Conservation (phyloP, 106 monocot genomes). For the Iris macrosiphon region DNA sequence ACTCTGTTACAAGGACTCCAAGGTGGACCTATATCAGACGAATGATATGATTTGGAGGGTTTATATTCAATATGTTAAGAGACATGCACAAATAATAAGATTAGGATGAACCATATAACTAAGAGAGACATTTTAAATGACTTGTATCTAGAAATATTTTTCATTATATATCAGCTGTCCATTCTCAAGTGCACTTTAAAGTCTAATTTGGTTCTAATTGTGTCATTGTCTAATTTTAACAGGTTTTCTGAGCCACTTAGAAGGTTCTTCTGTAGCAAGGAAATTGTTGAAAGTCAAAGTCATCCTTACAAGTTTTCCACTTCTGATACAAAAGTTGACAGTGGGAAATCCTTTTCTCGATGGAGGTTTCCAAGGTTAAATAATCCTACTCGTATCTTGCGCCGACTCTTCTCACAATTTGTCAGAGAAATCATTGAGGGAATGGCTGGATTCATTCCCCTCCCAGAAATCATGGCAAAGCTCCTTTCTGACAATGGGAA, state of each 20-base stretch:
- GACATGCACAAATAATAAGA: too few relatives aligned
- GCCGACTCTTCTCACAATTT: slow-evolving; percentile 66
- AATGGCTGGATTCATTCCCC: slow-evolving; percentile 80
- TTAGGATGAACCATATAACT: too few relatives aligned
- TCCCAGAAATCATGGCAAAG: slow-evolving; percentile 81
- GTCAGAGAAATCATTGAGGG: slow-evolving; percentile 84
- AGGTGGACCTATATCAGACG: too few relatives aligned
- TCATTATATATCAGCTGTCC: not conserved
- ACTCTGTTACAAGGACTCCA: too few relatives aligned
- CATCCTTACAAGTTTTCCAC: slow-evolving; percentile 5
- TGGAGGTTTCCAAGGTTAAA: slow-evolving; percentile 9
- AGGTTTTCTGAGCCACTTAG: slow-evolving; percentile 73
- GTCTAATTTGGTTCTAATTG: not conserved
- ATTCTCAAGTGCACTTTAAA: not conserved
- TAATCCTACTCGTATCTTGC: slow-evolving; percentile 28
- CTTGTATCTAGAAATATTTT: too few relatives aligned
- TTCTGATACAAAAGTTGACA: slow-evolving; percentile 9
- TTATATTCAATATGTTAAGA: too few relatives aligned
- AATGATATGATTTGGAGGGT: too few relatives aligned
- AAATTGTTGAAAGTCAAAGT: slow-evolving; percentile 10
- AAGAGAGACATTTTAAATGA: too few relatives aligned
- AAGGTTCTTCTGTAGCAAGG: slow-evolving; percentile 29
- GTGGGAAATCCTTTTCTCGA: slow-evolving; percentile 2
- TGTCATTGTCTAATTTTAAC: not conserved
- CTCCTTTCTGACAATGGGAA: slow-evolving; percentile 80